These are phyloP conservation scores for Neonectria ditissima DNA, from an alignment of 2,329 filamentous ascomycete species.

Conservation along the genomic window DNA sequence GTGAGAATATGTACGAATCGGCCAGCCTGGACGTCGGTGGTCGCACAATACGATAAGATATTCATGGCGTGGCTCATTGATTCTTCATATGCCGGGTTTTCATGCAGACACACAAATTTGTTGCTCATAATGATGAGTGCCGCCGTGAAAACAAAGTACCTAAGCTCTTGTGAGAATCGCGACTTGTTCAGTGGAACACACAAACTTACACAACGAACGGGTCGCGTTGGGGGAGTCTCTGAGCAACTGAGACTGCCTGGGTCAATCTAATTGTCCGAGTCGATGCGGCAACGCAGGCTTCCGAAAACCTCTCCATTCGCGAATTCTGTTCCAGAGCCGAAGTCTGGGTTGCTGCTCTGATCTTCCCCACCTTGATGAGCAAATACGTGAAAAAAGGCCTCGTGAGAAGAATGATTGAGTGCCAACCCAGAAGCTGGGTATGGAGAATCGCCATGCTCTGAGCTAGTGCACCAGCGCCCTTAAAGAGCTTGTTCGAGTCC, in stretches of 20 bases:
- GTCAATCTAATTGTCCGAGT: conserved; percentile 63
- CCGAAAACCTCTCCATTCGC: conserved; percentile 60
- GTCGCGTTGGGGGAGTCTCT: conserved; percentile 63
- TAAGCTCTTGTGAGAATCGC: conserved; percentile 42
- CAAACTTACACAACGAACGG: conserved; percentile 67
- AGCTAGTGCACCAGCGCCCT: conserved; percentile 36
- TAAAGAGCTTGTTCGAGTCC: conserved; percentile 53
- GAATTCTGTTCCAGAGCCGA: conserved; percentile 27
- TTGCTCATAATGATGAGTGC: conserved; percentile 67
- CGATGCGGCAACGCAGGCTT: conserved; percentile 63
- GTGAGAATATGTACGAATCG: conserved; percentile 63
- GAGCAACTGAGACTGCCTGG: conserved; percentile 56
- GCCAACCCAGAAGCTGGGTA: conserved; percentile 70
- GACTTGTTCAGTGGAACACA: neutral
- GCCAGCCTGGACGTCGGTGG: conserved; percentile 61
- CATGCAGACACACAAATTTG: conserved; percentile 64
- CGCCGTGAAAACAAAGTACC: conserved; percentile 68
- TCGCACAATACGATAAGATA: conserved; percentile 62
- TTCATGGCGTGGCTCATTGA: conserved; percentile 58
- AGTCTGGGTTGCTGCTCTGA: conserved; percentile 3
- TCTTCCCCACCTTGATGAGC: conserved; percentile 56
- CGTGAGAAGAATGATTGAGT: conserved; percentile 72
- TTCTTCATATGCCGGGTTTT: conserved; percentile 55
- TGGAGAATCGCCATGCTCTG: conserved; percentile 72
- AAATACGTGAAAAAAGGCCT: conserved; percentile 73